Evolutionary conservation across 208 protist genomes (phyloP).

Genomic region (Acanthamoeba triangularis): DNA sequence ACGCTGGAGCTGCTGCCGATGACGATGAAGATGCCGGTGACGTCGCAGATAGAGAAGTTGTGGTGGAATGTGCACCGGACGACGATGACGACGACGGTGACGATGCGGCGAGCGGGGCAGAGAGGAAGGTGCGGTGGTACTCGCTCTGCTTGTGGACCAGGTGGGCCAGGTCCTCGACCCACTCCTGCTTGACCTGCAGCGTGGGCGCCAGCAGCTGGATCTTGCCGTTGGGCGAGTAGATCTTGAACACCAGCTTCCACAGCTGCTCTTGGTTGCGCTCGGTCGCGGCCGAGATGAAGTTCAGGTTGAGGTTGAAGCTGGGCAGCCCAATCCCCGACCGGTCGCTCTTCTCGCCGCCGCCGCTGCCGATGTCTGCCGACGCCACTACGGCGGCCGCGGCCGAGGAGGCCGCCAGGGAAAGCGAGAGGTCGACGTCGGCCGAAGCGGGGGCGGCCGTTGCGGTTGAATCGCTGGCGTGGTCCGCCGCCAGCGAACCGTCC

Average conservation of each 20-base stretch:
- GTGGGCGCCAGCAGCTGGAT: constrained; percentile 40
- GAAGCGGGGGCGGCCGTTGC: background rate
- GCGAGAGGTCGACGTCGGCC: background rate
- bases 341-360: background rate
- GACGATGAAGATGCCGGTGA: background rate
- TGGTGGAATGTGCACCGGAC: background rate
- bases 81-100: background rate
- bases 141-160: constrained; percentile 31
- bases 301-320: constrained; percentile 1
- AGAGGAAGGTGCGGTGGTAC: constrained; percentile 12
- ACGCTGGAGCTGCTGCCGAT: too few relatives aligned
- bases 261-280: constrained; percentile 11
- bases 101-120: background rate
- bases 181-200: constrained; percentile 34
- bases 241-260: constrained; percentile 40
- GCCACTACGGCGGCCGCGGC: background rate
- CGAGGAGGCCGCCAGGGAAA: background rate
- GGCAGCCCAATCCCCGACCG: background rate
- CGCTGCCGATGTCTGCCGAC: background rate
- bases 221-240: constrained; percentile 44
- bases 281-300: background rate
- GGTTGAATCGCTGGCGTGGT: too few relatives aligned
- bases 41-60: background rate
- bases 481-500: background rate
- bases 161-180: constrained; percentile 33